phyloP scores from a whole-genome alignment of 1,284 basidiomycete species.

The Puccinia horiana region DNA sequence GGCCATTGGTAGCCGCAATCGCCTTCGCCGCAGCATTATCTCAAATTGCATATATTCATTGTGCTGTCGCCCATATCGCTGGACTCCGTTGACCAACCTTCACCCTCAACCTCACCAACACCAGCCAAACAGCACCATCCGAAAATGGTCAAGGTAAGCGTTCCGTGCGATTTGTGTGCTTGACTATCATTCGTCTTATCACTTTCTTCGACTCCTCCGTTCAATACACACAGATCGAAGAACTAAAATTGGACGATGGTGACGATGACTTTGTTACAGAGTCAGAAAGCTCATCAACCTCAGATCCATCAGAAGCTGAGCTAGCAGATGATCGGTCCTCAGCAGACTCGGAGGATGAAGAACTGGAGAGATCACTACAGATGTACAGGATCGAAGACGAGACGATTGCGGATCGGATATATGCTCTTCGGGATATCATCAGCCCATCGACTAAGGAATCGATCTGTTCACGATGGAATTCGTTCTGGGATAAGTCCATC shows the following conservation, averaged over 20 bases:
- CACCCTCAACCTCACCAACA: not conserved
- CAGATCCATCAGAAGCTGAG: conserved; percentile 38
- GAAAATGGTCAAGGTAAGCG: conserved; percentile 21
- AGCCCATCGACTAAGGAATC: conserved; percentile 80
- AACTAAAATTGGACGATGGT: conserved; percentile 42
- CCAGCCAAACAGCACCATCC: not conserved
- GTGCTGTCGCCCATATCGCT: not conserved
- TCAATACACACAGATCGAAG: conserved; percentile 22
- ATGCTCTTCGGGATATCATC: conserved; percentile 91
- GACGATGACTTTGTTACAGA: conserved; percentile 46
- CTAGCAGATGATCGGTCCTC: conserved; percentile 49
- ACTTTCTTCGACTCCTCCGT: not conserved
- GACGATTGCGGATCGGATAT: conserved; percentile 81
- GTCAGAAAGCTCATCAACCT: conserved; percentile 34
- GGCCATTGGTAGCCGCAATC: too few species aligned
- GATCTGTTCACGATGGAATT: conserved; percentile 67
- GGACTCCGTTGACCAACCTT: not conserved
- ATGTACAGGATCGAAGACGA: conserved; percentile 62
- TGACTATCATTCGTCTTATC: not conserved
- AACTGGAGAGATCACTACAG: conserved; percentile 45
- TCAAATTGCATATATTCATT: not conserved
- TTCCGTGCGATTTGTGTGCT: not conserved
- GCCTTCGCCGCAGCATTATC: not conserved
- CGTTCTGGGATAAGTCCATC: conserved; percentile 65
- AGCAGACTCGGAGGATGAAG: conserved; percentile 49